Evolutionary conservation across 2,329 filamentous ascomycete genomes (phyloP).

Genomic region (Aspergillus pseudoviridinutans): DNA sequence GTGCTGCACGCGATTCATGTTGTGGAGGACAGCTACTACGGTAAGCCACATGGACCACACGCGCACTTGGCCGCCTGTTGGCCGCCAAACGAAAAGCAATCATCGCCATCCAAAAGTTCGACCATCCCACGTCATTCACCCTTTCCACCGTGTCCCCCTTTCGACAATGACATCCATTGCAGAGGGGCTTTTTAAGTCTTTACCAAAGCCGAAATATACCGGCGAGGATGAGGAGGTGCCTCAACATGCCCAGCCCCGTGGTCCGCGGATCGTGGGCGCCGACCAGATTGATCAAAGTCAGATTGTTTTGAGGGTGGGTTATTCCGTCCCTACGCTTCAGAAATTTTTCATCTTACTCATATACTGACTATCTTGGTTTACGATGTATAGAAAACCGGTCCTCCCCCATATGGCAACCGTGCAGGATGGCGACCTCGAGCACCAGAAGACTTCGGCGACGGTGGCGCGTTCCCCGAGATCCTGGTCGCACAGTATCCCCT

Average conservation of each 20-base stretch:
- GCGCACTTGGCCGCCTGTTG: conserved; percentile 6
- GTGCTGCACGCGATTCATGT: too few relatives aligned
- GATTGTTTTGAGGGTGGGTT: conserved; percentile 68
- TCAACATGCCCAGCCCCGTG: conserved; percentile 66
- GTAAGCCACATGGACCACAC: conserved; percentile 1
- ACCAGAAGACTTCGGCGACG: conserved; percentile 91
- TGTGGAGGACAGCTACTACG: neutral
- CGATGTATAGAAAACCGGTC: conserved; percentile 62
- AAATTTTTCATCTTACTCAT: too few relatives aligned
- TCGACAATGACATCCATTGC: conserved; percentile 61
- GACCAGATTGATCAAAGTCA: conserved; percentile 80
- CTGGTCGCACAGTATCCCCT: conserved; percentile 92
- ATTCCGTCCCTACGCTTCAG: too few relatives aligned
- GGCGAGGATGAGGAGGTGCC: conserved; percentile 82
- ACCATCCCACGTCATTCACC: conserved; percentile 13
- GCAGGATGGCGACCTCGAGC: conserved; percentile 84
- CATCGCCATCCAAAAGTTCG: conserved; percentile 5
- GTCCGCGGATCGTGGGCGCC: conserved; percentile 76
- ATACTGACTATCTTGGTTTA: neutral
- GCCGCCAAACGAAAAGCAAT: conserved; percentile 15
- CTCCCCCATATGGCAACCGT: conserved; percentile 83
- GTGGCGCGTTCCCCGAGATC: conserved; percentile 92
- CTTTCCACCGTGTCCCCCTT: conserved; percentile 6
- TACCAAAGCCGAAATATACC: conserved; percentile 88
- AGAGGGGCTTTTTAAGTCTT: conserved; percentile 69